phyloP scores from a whole-genome alignment of 306 rosid species.

The Ochetophila trinervis region DNA sequence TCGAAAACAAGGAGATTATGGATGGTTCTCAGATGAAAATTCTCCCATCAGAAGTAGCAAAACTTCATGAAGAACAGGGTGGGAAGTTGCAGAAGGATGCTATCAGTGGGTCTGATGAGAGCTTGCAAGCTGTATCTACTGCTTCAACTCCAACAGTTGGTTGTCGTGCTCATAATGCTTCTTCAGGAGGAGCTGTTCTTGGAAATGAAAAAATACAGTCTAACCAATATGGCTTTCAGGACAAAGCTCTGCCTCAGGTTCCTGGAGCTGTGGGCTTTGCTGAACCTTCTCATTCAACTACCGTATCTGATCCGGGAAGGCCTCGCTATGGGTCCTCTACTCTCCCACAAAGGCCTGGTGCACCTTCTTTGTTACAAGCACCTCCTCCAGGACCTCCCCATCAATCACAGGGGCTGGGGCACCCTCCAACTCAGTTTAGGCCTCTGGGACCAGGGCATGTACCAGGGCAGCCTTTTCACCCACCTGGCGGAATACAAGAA shows the following conservation, averaged over 20 bases:
- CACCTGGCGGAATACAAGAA: slow-evolving; percentile 25
- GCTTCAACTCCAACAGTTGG: slow-evolving; percentile 28
- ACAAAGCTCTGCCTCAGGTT: slow-evolving; percentile 27
- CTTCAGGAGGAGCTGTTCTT: slow-evolving; percentile 4
- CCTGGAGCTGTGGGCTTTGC: neutral
- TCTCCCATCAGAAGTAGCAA: slow-evolving; percentile 27
- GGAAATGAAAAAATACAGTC: slow-evolving; percentile 7
- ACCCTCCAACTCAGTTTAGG: slow-evolving; percentile 38
- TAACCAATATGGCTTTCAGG: slow-evolving; percentile 17
- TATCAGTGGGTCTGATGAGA: slow-evolving; percentile 26
- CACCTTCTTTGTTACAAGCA: slow-evolving; percentile 33
- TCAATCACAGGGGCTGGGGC: slow-evolving; percentile 40
- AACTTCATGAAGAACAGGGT: slow-evolving; percentile 38
- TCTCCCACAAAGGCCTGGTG: slow-evolving; percentile 41
- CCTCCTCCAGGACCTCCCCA: slow-evolving; percentile 48
- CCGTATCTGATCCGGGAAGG: slow-evolving; percentile 36
- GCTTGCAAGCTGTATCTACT: slow-evolving; percentile 35
- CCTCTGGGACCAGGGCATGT: slow-evolving; percentile 47
- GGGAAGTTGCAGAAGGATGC: slow-evolving; percentile 42
- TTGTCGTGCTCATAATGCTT: neutral
- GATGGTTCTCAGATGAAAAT: slow-evolving; percentile 40
- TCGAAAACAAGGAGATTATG: slow-evolving; percentile 40
- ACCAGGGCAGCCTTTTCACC: slow-evolving; percentile 31
- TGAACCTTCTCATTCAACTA: slow-evolving; percentile 19
- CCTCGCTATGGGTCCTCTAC: slow-evolving; percentile 37